Conservation (phyloP, 257 asterid species). For the Henckelia pumila region DNA sequence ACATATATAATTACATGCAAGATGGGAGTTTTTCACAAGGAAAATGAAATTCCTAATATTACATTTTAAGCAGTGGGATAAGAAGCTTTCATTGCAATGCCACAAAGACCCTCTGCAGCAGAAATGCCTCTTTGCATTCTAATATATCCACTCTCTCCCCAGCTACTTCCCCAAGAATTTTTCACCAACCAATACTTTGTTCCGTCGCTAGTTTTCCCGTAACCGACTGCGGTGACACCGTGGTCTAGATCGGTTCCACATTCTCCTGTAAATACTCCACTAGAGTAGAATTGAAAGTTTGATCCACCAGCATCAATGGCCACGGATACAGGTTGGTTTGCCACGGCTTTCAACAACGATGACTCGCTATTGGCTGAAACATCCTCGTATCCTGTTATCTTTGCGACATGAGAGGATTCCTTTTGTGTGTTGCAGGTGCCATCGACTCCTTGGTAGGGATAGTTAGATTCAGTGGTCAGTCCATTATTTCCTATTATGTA, state of each 20-base stretch:
- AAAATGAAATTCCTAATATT: no score
- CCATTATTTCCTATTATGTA: conserved; percentile 28
- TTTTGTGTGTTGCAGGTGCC: conserved; percentile 28
- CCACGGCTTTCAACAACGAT: conserved; percentile 31
- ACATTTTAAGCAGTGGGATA: background rate
- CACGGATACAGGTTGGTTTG: conserved; percentile 30
- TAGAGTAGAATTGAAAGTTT: conserved; percentile 34
- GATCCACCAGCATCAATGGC: conserved; percentile 36
- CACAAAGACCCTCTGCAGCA: conserved; percentile 23
- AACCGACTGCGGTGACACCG: conserved; percentile 43
- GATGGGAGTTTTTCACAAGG: no score
- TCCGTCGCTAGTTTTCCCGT: conserved; percentile 27
- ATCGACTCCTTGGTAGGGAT: conserved; percentile 31
- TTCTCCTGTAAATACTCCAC: conserved; percentile 38
- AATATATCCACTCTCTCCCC: conserved; percentile 45
- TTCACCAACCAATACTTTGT: conserved; percentile 39
- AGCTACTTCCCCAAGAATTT: conserved; percentile 41
- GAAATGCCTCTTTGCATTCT: conserved; percentile 34
- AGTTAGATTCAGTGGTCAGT: conserved; percentile 29
- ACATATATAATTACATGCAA: no score
- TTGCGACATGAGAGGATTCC: conserved; percentile 25
- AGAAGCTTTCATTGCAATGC: background rate
- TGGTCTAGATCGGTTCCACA: conserved; percentile 42
- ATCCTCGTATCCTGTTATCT: conserved; percentile 31
- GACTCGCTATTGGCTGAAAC: conserved; percentile 35